Evolutionary conservation across 768 basidiomycete genomes (phyloP).

Genomic region (Russula olivacea): DNA sequence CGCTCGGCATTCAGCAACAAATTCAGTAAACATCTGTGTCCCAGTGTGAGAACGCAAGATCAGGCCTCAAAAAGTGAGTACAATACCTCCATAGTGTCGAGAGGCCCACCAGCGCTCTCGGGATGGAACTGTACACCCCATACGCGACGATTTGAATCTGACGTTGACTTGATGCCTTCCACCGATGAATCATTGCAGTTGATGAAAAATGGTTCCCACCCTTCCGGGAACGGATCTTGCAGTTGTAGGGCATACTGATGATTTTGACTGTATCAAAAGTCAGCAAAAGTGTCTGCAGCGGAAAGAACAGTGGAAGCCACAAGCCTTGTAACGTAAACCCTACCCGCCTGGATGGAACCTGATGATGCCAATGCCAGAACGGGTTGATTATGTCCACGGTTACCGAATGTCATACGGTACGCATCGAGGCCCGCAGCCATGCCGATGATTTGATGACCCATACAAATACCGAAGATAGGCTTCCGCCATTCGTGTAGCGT

Average conservation of each 20-base stretch:
- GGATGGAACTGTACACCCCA: conserved; percentile 99
- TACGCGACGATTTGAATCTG: conserved; percentile 79
- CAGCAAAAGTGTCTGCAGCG: conserved; percentile 7
- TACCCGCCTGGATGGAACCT: conserved; percentile 90
- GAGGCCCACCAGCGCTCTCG: conserved; percentile 95
- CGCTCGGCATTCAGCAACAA: conserved; percentile 72
- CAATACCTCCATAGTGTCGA: conserved; percentile 91
- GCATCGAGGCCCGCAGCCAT: conserved; percentile 96
- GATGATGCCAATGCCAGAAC: conserved; percentile 91
- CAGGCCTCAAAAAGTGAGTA: background rate
- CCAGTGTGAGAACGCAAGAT: conserved; percentile 2
- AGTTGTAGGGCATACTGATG: conserved; percentile 96
- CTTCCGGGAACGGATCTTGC: conserved; percentile 90
- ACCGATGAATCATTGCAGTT: conserved; percentile 99
- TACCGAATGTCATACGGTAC: conserved; percentile 99
- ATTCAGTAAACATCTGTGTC: conserved; percentile 87
- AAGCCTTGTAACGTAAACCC: conserved; percentile 94
- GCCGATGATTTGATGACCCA: conserved; percentile 98
- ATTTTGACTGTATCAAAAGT: conserved; percentile 60
- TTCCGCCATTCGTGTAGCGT: conserved; percentile 87
- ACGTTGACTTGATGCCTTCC: conserved; percentile 95
- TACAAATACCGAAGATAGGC: conserved; percentile 97
- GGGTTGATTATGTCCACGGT: conserved; percentile 98
- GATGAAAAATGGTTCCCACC: conserved; percentile 99
- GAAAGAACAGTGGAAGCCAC: conserved; percentile 19